These are phyloP conservation scores for Xylariomycetidae sp. DNA, from an alignment of 2,329 filamentous ascomycete genomes.

Conservation along the genomic window DNA sequence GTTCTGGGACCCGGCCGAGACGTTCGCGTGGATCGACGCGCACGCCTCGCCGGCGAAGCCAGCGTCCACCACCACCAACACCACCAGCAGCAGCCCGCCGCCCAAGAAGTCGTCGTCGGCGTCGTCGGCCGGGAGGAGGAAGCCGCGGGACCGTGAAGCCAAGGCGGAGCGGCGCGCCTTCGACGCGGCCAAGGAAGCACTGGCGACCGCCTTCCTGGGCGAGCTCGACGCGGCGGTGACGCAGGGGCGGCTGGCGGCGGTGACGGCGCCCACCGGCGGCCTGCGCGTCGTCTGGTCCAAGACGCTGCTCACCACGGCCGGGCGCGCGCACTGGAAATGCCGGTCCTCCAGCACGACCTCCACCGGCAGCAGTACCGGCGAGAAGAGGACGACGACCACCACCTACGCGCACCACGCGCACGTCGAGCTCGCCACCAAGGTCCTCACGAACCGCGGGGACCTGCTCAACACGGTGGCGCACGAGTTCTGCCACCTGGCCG, in stretches of 20 bases:
- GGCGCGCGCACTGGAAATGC: slow-evolving; percentile 65
- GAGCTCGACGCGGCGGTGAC: slow-evolving; percentile 66
- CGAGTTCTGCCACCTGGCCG: slow-evolving; percentile 91
- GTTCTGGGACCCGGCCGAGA: slow-evolving; percentile 28
- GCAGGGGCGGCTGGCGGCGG: slow-evolving; percentile 47
- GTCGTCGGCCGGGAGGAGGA: slow-evolving; percentile 6
- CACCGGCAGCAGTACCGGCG: slow-evolving; percentile 15
- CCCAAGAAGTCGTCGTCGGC: background rate
- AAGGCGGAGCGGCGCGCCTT: slow-evolving; percentile 51
- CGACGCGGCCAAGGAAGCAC: slow-evolving; percentile 50
- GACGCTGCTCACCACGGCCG: slow-evolving; percentile 74
- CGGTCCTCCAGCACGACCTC: slow-evolving; percentile 38
- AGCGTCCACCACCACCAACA: background rate
- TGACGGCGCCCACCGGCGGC: slow-evolving; percentile 61
- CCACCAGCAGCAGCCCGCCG: background rate
- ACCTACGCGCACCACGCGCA: slow-evolving; percentile 52
- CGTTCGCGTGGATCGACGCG: slow-evolving; percentile 28
- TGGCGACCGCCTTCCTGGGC: slow-evolving; percentile 58
- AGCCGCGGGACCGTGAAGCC: slow-evolving; percentile 9
- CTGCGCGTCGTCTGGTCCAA: slow-evolving; percentile 69
- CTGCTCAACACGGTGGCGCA: slow-evolving; percentile 90
- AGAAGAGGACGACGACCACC: slow-evolving; percentile 12
- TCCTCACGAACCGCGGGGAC: slow-evolving; percentile 71
- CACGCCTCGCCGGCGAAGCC: slow-evolving; percentile 25
- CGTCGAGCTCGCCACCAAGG: slow-evolving; percentile 85